Conservation (phyloP, 495 filamentous ascomycete genomes). For the Penicillium riverlandense region DNA sequence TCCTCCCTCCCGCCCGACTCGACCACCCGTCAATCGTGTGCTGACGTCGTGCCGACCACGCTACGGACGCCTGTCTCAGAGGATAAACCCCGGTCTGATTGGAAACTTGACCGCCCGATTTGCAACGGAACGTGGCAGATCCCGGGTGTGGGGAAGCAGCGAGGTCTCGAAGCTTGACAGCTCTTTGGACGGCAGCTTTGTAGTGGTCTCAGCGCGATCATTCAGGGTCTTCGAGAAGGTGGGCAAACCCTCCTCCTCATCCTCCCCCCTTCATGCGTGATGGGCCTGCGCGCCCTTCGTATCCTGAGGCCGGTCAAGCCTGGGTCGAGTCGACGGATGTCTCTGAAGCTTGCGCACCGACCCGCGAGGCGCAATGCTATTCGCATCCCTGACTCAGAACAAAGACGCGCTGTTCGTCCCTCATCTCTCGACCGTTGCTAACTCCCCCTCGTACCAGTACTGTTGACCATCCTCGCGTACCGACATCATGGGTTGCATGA, state of each 20-base stretch:
- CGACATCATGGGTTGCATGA: conserved; percentile 37
- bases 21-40: too few species aligned
- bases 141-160: conserved; percentile 15
- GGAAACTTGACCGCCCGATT: conserved; percentile 15
- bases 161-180: conserved; percentile 8
- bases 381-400: conserved; percentile 27
- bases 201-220: neutral
- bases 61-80: conserved; percentile 13
- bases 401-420: neutral
- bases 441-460: conserved; percentile 3
- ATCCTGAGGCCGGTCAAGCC: conserved; percentile 2
- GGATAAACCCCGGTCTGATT: conserved; percentile 21
- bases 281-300: neutral
- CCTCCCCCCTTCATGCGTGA: neutral
- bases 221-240: neutral
- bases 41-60: conserved; percentile 1
- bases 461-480: neutral
- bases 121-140: conserved; percentile 16
- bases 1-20: too few species aligned
- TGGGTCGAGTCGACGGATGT: neutral
- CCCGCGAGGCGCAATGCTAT: conserved; percentile 3
- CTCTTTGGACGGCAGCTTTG: neutral
- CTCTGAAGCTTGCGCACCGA: conserved; percentile 4
- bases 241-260: conserved; percentile 1
- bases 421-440: conserved; percentile 1